A percentile compares a stretch with the other conserved stretches of the same genome.
Evolutionary conservation across 2,329 filamentous ascomycete genomes (phyloP).

Genomic region (Dactylellina leptospora): DNA sequence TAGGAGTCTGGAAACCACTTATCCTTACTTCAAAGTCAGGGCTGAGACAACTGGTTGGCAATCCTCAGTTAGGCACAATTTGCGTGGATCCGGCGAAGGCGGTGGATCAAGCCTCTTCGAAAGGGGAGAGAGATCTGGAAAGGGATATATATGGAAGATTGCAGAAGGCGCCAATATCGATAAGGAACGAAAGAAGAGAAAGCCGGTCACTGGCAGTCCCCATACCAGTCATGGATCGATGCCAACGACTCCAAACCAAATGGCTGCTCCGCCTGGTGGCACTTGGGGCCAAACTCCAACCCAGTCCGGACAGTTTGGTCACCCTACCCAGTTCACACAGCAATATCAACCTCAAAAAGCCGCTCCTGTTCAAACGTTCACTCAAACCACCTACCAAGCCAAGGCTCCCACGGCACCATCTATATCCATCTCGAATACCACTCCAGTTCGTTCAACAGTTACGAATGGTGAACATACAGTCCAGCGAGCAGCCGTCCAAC

Average conservation of each 20-base stretch:
- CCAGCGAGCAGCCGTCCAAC: not conserved
- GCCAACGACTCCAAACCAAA: conserved; percentile 7
- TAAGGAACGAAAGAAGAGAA: conserved; percentile 65
- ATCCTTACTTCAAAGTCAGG: conserved; percentile 68
- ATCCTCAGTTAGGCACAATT: conserved; percentile 70
- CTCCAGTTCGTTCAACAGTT: not conserved
- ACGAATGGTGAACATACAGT: not conserved
- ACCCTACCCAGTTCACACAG: conserved; percentile 23
- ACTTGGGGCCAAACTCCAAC: conserved; percentile 25
- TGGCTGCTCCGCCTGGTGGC: conserved; percentile 19
- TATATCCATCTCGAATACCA: conserved; percentile 4
- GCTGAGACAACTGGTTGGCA: conserved; percentile 69
- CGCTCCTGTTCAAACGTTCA: not conserved
- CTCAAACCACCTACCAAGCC: conserved; percentile 17
- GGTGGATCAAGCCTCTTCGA: conserved; percentile 66
- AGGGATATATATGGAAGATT: conserved; percentile 69
- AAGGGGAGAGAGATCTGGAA: conserved; percentile 66
- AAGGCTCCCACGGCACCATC: conserved; percentile 2
- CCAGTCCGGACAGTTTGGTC: conserved; percentile 13
- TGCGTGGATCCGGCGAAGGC: conserved; percentile 60
- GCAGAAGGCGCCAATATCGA: conserved; percentile 67
- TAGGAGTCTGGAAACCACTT: conserved; percentile 67
- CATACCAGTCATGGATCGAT: conserved; percentile 18
- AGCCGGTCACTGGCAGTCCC: conserved; percentile 28
- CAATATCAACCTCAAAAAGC: conserved; percentile 34